phyloP scores from a whole-genome alignment of 305 asterid genomes.

The Fraxinus sp. region DNA sequence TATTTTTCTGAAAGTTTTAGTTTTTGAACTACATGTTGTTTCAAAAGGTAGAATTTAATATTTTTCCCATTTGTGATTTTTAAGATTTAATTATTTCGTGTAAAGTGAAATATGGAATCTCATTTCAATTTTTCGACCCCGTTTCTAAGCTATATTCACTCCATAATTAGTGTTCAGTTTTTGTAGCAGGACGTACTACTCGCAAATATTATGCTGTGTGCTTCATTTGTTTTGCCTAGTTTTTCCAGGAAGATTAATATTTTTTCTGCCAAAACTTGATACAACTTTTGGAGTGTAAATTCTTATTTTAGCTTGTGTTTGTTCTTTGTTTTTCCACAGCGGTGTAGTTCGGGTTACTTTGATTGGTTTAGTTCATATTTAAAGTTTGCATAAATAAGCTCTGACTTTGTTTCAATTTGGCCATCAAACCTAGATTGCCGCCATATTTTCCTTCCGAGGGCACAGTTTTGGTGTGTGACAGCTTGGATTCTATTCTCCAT shows the following conservation, averaged over 20 bases:
- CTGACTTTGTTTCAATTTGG: not conserved
- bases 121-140: not conserved
- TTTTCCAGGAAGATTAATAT: not conserved
- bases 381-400: not conserved
- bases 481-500: not conserved
- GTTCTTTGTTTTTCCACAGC: not conserved
- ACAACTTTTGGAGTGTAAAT: not conserved
- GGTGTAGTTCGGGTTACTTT: not conserved
- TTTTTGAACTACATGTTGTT: not conserved
- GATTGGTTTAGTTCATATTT: not conserved
- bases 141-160: not conserved
- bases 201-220: not conserved
- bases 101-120: not conserved
- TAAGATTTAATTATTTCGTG: constrained; percentile 1
- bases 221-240: not conserved
- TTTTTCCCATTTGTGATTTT: not conserved
- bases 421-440: not conserved
- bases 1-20: not conserved
- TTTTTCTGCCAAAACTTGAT: not conserved
- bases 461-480: not conserved
- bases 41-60: not conserved
- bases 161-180: not conserved
- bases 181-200: not conserved
- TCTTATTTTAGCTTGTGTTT: not conserved
- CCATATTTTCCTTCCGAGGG: not conserved